Base-by-base conservation (phyloP, 2,329 filamentous ascomycete genomes). In the Cadophora gregata region DNA sequence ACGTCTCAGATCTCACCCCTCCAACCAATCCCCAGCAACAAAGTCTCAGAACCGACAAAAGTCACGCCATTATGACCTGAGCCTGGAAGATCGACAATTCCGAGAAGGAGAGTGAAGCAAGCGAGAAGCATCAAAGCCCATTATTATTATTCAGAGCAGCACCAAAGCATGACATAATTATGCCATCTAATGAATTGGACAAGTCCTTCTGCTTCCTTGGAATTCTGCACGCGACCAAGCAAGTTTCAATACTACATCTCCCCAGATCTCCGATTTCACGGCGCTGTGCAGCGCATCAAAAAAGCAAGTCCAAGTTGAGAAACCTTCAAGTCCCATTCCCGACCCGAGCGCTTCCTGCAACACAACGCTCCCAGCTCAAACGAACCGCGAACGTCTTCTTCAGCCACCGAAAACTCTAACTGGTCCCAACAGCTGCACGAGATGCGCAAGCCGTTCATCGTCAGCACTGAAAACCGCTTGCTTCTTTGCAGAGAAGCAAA, bases 1-100 rank as follows among this genome's bases (percentile, higher is more conserved):
- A 45, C 51, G 62, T 63, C 62, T 63, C 62, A 59, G 62, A 63
- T 63, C n/a, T 31, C 42, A 8, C 31, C 55, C 21, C 33, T 24
- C 8, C 31, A 38, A 24, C n/a, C 29, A 21, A 58, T 47, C 42
- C 42, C 42, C 42, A 47, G n/a, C 42, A 47, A 21, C 19, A 8
- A n/a, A 47, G 19, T 47, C 42, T 47, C n/a, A 47, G 42, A 47
- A 6, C 42, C 42, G n/a, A 21, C 42, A 38, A 38, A 58, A 38
- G 21, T 58, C 55, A 58, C 31, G 55, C 55, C 55, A 58, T 58
- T 58, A 25, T 21, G 31, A 38, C 33, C 21, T 58, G n/a, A 31
- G 55, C 12, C 31, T 58, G 55, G 55, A 58, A 58, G 55, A 58
- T 58, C 55, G 55, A 38, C 55, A 24, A 58, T 42, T 58, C 55